Evolutionary conservation across 352 stramenopile genomes (phyloP).

Genomic region (Phytophthora tentaculata): DNA sequence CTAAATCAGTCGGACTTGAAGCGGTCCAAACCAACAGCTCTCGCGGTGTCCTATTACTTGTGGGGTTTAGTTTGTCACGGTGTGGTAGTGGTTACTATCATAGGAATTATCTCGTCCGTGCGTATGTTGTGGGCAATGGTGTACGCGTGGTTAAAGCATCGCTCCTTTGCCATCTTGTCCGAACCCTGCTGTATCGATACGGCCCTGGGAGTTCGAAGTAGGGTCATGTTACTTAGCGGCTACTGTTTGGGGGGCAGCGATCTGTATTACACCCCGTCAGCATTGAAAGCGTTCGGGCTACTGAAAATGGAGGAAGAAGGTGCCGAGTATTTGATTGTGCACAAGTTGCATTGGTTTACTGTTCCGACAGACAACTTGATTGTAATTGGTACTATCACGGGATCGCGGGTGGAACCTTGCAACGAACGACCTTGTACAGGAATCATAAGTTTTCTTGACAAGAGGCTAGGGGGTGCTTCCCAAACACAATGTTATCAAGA

Average conservation of each 20-base stretch:
- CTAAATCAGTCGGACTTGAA: constrained; percentile 26
- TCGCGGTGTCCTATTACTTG: constrained; percentile 26
- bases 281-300: constrained; percentile 28
- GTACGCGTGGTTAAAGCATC: constrained; percentile 5
- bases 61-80: constrained; percentile 9
- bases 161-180: constrained; percentile 20
- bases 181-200: background rate
- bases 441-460: background rate
- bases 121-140: constrained; percentile 10
- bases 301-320: constrained; percentile 21
- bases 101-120: constrained; percentile 19
- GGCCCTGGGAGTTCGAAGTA: background rate
- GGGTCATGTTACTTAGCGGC: constrained; percentile 4
- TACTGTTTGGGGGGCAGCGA: constrained; percentile 7
- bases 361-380: constrained; percentile 12
- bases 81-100: constrained; percentile 17
- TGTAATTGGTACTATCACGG: background rate
- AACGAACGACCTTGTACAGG: background rate
- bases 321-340: constrained; percentile 15
- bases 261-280: constrained; percentile 18
- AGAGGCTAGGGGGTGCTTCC: background rate
- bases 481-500: background rate
- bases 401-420: background rate
- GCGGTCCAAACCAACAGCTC: constrained; percentile 8
- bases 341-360: constrained; percentile 21